Evolutionary conservation across 2,329 filamentous ascomycete species (phyloP).

Genomic region (Botrytis sinoallii): DNA sequence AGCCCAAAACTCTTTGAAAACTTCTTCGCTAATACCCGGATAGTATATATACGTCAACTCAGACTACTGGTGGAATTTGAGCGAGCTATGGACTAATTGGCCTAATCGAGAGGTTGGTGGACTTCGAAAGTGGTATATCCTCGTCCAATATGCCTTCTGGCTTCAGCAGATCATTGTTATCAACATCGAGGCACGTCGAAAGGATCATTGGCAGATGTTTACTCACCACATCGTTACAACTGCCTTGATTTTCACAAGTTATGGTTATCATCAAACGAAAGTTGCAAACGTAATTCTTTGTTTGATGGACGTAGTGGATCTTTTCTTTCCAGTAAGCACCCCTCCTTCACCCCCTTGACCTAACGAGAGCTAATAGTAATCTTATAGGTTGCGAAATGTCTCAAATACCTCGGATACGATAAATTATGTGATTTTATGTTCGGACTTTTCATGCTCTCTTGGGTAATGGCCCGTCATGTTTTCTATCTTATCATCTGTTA

Average conservation of each 20-base stretch:
- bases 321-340: constrained; percentile 70
- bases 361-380: constrained; percentile 12
- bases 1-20: neutral
- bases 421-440: constrained; percentile 79
- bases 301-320: constrained; percentile 90
- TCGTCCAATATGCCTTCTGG: constrained; percentile 90
- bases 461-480: constrained; percentile 80
- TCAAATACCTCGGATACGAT: constrained; percentile 82
- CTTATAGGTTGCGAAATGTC: constrained; percentile 78
- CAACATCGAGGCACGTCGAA: constrained; percentile 89
- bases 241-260: constrained; percentile 74
- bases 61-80: constrained; percentile 72
- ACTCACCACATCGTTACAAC: constrained; percentile 91
- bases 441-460: constrained; percentile 78
- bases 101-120: constrained; percentile 72
- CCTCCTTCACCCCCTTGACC: neutral
- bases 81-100: constrained; percentile 80
- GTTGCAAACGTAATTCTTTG: constrained; percentile 87
- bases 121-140: constrained; percentile 81
- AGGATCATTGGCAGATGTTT: constrained; percentile 96
- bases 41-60: constrained; percentile 80
- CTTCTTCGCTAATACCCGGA: constrained; percentile 25
- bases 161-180: constrained; percentile 91
- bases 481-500: constrained; percentile 77
- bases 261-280: constrained; percentile 81